Evolutionary conservation across 2,329 filamentous ascomycete genomes (phyloP), one percentile per base, ranked within the genome.

Genomic region (Thermoascus crustaceus): DNA sequence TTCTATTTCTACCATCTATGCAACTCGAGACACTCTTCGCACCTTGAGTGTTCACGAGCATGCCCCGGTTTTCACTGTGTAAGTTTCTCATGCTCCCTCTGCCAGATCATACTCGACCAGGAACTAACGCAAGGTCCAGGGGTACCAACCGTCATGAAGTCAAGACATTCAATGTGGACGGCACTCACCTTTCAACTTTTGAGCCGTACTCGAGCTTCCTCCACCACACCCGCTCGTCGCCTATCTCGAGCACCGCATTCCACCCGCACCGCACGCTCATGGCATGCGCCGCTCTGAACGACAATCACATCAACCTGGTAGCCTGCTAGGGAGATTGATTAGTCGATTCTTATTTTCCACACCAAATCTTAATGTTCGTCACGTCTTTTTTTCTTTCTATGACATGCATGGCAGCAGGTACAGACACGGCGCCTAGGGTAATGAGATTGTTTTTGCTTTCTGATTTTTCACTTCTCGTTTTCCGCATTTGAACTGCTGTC

Each of bases 1-100:
- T 47, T 80, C 83, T 4, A 69, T 94, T 33, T 78, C 80, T 41
- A 78, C 78, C 2, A 82, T 89, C 51, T 73, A 78, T 53, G 79
- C 82, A 5, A 89, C 85, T 3, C 78, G 74, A 41, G 80, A 88
- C 50, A 83, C 82, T 6, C 72, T 94, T 41, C 78, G 87, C 37
- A 94, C 85, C 11, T 74, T 94, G 38, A 91, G 84, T 57, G 88
- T 91, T 26, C 91, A 98, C 59, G 91, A 98, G 61, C 91, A 98
- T 61, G 77, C 94, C 35, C 91, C 91, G 17, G 88, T 98, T 8
- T 95, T 98, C 67, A 86, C 86, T 48, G 78, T 88, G 82, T 88
- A 80, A 72, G 82, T 78, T 13, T n/a, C 26, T 30, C 11, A 30
- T 31, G 10, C 14, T 13, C 16, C 9, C 21, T 14, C 25, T 30